Evolutionary conservation across 2,329 filamentous ascomycete species (phyloP).

Genomic region (Celoporthe dispersa): DNA sequence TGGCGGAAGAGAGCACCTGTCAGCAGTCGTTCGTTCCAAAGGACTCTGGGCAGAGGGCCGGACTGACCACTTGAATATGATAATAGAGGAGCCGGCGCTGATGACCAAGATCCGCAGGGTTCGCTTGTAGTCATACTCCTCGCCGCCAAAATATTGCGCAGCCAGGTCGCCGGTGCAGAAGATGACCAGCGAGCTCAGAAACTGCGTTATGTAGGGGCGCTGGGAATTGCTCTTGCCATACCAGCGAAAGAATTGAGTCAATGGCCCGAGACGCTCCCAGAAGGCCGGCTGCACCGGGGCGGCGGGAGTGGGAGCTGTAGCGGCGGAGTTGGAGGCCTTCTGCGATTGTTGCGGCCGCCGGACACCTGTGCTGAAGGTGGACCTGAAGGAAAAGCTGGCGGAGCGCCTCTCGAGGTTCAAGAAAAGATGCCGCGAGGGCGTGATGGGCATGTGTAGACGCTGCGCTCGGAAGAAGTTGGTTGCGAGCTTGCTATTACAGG

Average conservation of each 20-base stretch:
- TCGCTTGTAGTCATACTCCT: slow-evolving; percentile 69
- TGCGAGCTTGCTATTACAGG: slow-evolving; percentile 13
- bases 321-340: slow-evolving; percentile 13
- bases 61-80: slow-evolving; percentile 77
- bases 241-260: slow-evolving; percentile 55
- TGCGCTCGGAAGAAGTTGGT: slow-evolving; percentile 9
- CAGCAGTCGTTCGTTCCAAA: slow-evolving; percentile 10
- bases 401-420: background rate
- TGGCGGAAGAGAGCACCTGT: slow-evolving; percentile 37
- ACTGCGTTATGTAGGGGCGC: slow-evolving; percentile 76
- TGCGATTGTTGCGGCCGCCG: slow-evolving; percentile 14
- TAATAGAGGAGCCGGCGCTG: slow-evolving; percentile 73
- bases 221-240: slow-evolving; percentile 74
- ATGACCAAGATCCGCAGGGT: slow-evolving; percentile 76
- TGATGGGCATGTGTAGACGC: slow-evolving; percentile 9
- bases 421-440: slow-evolving; percentile 1
- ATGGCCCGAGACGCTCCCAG: slow-evolving; percentile 62
- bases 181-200: slow-evolving; percentile 75
- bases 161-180: slow-evolving; percentile 78
- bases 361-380: slow-evolving; percentile 1
- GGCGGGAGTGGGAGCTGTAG: slow-evolving; percentile 47
- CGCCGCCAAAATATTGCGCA: slow-evolving; percentile 70
- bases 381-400: background rate
- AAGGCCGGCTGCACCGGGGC: slow-evolving; percentile 44
- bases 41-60: slow-evolving; percentile 5